These are phyloP conservation scores for Mrakia blollopis DNA, from an alignment of 768 basidiomycete species.

Conservation along the genomic window DNA sequence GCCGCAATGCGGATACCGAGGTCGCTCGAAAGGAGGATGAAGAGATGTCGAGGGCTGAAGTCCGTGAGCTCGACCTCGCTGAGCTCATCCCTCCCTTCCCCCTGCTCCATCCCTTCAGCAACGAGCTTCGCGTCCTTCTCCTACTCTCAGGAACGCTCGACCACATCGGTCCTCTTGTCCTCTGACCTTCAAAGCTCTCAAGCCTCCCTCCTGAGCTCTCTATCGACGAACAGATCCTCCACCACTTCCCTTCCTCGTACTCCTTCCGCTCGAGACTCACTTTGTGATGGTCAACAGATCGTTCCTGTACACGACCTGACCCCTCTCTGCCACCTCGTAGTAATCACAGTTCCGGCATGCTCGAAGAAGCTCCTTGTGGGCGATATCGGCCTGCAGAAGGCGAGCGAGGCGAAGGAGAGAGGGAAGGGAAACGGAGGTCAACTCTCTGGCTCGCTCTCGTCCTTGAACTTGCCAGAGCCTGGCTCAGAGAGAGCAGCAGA, in stretches of 20 bases:
- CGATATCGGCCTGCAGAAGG: slow-evolving; percentile 25
- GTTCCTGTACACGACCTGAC: slow-evolving; percentile 30
- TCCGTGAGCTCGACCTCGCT: neutral
- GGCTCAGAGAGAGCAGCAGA: neutral
- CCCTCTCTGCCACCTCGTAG: slow-evolving; percentile 30
- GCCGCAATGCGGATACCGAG: too few species aligned
- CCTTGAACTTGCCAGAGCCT: neutral
- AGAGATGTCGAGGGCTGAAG: neutral
- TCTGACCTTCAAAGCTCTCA: neutral
- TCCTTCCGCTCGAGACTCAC: slow-evolving; percentile 11
- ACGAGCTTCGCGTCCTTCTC: neutral
- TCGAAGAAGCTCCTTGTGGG: slow-evolving; percentile 27
- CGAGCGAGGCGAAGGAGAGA: neutral
- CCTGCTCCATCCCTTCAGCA: neutral
- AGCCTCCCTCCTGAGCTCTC: neutral
- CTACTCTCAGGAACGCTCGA: neutral
- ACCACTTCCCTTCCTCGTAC: neutral
- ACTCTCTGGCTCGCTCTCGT: neutral
- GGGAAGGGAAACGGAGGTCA: neutral
- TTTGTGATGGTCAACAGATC: slow-evolving; percentile 34
- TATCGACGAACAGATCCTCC: neutral
- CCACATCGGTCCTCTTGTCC: too few species aligned
- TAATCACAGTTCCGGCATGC: slow-evolving; percentile 33
- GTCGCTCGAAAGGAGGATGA: neutral
- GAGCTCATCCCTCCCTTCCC: neutral